Conservation (phyloP, 768 basidiomycete genomes). For the Favolaschia claudopus region DNA sequence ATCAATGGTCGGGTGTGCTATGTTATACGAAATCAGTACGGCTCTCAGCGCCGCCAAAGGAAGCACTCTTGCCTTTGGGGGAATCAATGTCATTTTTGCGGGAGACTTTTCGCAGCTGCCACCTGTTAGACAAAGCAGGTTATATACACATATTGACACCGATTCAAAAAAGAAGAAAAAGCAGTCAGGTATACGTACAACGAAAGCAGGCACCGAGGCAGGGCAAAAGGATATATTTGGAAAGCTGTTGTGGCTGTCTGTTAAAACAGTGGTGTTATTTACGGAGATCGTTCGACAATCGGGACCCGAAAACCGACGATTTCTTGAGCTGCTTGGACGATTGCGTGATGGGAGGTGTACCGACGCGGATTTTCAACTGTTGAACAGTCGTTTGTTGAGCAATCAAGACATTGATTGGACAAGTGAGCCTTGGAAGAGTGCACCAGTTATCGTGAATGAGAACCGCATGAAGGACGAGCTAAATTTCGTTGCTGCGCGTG, state of each 20-base stretch:
- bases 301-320: background rate
- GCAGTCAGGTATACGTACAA: no score
- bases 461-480: conserved; percentile 21
- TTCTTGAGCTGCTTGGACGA: background rate
- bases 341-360: conserved; percentile 24
- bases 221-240: conserved; percentile 4
- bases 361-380: conserved; percentile 15
- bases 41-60: conserved; percentile 43
- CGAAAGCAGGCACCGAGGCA: background rate
- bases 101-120: conserved; percentile 54
- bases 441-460: conserved; percentile 31
- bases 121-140: conserved; percentile 38
- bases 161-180: no score
- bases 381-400: conserved; percentile 8
- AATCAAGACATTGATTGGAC: background rate
- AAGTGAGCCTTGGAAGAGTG: conserved; percentile 4
- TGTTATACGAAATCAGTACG: conserved; percentile 41
- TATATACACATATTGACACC: background rate
- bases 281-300: conserved; percentile 7
- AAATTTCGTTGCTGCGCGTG: background rate
- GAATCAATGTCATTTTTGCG: conserved; percentile 47
- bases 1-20: conserved; percentile 47
- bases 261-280: conserved; percentile 12
- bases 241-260: conserved; percentile 14
- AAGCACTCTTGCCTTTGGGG: conserved; percentile 41